A percentile compares a stretch with the other conserved stretches of the same genome.
phyloP scores from a whole-genome alignment of 2,329 filamentous ascomycete genomes.

The Venturia nashicola region DNA sequence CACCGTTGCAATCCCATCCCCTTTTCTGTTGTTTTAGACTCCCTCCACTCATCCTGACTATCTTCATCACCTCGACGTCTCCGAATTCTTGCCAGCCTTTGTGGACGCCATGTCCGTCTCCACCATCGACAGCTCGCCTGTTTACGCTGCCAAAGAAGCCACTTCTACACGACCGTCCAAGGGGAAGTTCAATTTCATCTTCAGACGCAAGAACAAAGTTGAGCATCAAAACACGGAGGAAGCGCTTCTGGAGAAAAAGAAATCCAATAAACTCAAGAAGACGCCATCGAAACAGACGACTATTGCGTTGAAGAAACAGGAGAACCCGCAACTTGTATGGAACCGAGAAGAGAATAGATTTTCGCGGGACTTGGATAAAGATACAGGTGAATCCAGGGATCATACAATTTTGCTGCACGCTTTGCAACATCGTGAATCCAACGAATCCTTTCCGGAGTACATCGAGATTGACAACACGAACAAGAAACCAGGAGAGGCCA shows the following conservation, averaged over 20 bases:
- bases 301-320: background rate
- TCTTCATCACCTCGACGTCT: too few relatives aligned
- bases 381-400: background rate
- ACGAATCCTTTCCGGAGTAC: background rate
- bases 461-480: background rate
- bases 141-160: background rate
- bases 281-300: background rate
- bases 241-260: background rate
- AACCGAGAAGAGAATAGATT: background rate
- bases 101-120: background rate
- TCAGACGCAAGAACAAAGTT: background rate
- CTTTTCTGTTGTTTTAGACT: background rate
- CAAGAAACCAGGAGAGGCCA: slow-evolving; percentile 2
- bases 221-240: background rate
- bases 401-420: background rate
- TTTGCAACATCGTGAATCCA: background rate
- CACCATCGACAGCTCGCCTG: background rate
- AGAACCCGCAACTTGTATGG: background rate
- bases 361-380: background rate
- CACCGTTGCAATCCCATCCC: background rate
- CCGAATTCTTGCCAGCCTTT: background rate
- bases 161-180: background rate
- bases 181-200: background rate
- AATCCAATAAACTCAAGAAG: background rate
- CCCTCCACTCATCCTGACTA: background rate